A percentile compares a stretch with the other conserved stretches of the same genome.
Evolutionary conservation across 345 rosid species (phyloP).

Genomic region (rapeseed (Brassica napus)): DNA sequence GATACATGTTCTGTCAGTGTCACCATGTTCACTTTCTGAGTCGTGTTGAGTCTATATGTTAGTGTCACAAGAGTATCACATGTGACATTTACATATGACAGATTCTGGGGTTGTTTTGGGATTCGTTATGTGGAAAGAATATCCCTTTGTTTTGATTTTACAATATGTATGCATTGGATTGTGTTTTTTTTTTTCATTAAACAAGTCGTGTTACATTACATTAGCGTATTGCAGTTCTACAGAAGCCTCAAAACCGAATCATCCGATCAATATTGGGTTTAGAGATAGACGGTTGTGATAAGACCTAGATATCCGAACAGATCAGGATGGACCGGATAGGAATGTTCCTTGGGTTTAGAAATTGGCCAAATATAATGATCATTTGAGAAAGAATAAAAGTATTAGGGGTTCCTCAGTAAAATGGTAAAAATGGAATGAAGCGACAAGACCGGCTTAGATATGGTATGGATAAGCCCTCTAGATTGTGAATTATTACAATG

Average conservation of each 20-base stretch:
- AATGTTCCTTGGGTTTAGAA: neutral
- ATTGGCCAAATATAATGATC: neutral
- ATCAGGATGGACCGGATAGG: neutral
- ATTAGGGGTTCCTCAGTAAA: neutral
- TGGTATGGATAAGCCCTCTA: neutral
- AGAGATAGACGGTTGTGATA: neutral
- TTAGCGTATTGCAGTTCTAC: neutral
- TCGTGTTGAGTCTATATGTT: slow-evolving; percentile 26
- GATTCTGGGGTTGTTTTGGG: slow-evolving; percentile 12
- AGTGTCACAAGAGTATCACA: slow-evolving; percentile 20
- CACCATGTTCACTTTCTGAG: slow-evolving; percentile 6
- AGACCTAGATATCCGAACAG: neutral
- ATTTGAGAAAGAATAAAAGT: too few relatives aligned
- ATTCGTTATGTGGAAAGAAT: neutral
- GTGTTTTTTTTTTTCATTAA: neutral
- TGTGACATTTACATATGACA: slow-evolving; percentile 24
- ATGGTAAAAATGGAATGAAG: neutral
- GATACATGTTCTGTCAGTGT: slow-evolving; percentile 25
- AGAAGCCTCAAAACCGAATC: neutral
- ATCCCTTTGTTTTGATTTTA: slow-evolving; percentile 7
- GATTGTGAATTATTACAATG: neutral
- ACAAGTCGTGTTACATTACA: neutral
- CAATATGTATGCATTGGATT: slow-evolving; percentile 14
- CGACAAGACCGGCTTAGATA: neutral
- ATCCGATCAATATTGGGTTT: neutral